A percentile compares a stretch with the other conserved stretches of the same genome.
phyloP scores from a whole-genome alignment of 495 filamentous ascomycete genomes.

The Penicillium diatomitis region DNA sequence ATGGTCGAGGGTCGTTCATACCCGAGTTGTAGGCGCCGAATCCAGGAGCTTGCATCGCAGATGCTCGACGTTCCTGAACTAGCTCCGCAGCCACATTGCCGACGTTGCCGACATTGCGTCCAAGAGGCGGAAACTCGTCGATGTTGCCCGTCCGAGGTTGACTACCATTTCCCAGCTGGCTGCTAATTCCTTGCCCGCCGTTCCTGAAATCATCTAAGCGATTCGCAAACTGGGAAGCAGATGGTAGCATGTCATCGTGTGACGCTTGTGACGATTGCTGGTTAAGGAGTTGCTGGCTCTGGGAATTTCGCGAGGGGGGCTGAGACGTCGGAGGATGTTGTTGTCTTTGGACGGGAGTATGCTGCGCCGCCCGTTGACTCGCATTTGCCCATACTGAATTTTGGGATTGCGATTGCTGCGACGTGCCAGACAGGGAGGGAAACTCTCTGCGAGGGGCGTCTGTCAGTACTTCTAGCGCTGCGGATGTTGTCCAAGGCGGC shows the following conservation, averaged over 20 bases:
- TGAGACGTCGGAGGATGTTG: conserved; percentile 46
- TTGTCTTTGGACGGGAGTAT: conserved; percentile 57
- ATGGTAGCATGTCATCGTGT: conserved; percentile 46
- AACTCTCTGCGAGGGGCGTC: conserved; percentile 55
- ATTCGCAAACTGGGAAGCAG: conserved; percentile 44
- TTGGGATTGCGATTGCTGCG: conserved; percentile 53
- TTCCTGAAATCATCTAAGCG: conserved; percentile 49
- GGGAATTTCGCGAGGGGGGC: conserved; percentile 37
- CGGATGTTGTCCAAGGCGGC: no score
- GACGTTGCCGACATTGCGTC: conserved; percentile 44
- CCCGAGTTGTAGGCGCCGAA: conserved; percentile 49
- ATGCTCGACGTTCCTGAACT: conserved; percentile 54
- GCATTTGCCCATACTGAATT: conserved; percentile 62
- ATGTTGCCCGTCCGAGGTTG: conserved; percentile 62
- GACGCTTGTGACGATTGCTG: conserved; percentile 53
- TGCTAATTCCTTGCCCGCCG: conserved; percentile 51
- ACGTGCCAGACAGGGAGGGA: conserved; percentile 65
- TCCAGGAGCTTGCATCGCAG: conserved; percentile 54
- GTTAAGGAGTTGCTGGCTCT: conserved; percentile 42
- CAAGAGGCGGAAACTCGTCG: conserved; percentile 80
- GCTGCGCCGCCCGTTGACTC: conserved; percentile 46
- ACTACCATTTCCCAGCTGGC: conserved; percentile 40
- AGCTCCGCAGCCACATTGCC: conserved; percentile 54
- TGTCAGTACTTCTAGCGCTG: conserved; percentile 7
- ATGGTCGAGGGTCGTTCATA: conserved; percentile 17